These are phyloP conservation scores for Aquilaria agallochum DNA, from an alignment of 441 rosid species.

Conservation along the genomic window DNA sequence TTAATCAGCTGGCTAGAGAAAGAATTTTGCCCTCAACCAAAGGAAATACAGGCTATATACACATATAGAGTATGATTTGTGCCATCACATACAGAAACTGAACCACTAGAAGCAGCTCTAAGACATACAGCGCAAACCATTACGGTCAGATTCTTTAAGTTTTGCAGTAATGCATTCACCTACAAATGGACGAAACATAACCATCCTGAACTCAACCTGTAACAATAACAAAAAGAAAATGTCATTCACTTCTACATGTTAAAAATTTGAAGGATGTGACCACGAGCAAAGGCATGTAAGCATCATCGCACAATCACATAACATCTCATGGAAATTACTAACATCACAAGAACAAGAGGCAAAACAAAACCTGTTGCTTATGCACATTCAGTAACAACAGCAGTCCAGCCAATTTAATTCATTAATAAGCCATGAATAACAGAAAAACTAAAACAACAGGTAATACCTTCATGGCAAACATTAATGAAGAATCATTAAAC, in stretches of 20 bases:
- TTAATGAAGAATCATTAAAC: too few relatives aligned
- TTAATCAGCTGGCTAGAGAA: neutral
- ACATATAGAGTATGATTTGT: neutral
- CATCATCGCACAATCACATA: neutral
- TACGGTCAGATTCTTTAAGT: constrained; percentile 56
- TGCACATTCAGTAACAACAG: too few relatives aligned
- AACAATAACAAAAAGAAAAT: constrained; percentile 12
- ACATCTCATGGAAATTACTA: neutral
- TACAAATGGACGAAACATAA: constrained; percentile 77
- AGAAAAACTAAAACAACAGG: too few relatives aligned
- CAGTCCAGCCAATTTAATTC: too few relatives aligned
- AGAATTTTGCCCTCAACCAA: neutral
- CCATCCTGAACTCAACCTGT: constrained; percentile 64
- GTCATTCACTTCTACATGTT: neutral
- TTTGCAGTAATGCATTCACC: constrained; percentile 69
- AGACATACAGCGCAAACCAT: constrained; percentile 69
- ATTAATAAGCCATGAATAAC: too few relatives aligned
- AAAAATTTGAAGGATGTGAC: too few relatives aligned
- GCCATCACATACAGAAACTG: too few relatives aligned
- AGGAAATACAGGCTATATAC: neutral
- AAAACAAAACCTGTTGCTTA: too few relatives aligned
- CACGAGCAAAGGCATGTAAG: too few relatives aligned
- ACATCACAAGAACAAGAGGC: neutral
- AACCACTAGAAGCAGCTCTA: neutral
- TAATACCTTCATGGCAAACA: too few relatives aligned